Base-by-base conservation (phyloP, 345 rosid genomes). In the Punica granatum region DNA sequence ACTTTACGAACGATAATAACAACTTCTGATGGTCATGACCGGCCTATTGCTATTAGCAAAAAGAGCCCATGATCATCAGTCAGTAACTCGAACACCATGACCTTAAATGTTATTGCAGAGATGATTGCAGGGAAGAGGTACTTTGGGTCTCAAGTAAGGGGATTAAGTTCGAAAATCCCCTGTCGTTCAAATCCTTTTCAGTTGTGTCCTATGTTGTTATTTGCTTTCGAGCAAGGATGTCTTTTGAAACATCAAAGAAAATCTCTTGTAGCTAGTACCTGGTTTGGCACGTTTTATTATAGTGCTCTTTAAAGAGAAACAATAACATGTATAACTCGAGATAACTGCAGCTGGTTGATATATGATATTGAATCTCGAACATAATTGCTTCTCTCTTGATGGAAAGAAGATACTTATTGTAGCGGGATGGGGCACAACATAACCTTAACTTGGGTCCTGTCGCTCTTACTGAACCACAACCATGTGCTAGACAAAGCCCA, bases 381-480 rank as follows among this genome's bases (percentile, higher is more conserved):
- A n/a, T n/a, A n/a, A n/a, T n/a, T n/a, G n/a, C n/a, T 21, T n/a
- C n/a, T n/a, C n/a, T 8, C 32, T 30, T 63, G 25, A 37, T 37
- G 41, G 5, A 4, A 37, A 41, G 64, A 67, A 85, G 90, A 80
- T 79, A 60, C 72, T 89, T n/a, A 73, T 87, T 51, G 69, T 81
- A 0, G 92, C 83, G 4, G 90, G 85, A 12, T 71, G 76, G 44
- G 90, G 82, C 65, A 85, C 90, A 0, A 66, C 78, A 16, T 54
- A 76, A 11, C 69, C 6, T 76, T 87, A n/a, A 77, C 87, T 48
- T 87, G 90, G 92, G 82, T 84, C 14, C n/a, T 85, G n/a, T 81
- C 90, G 1, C 70, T 85, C 31, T 83, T 89, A 26, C 73, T 85
- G 64, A 89, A 85, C 72, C 79, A 86, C 66, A 77, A 14, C n/a